Evolutionary conservation across 345 rosid genomes (phyloP).

Genomic region (Eucalyptus pauciflora): DNA sequence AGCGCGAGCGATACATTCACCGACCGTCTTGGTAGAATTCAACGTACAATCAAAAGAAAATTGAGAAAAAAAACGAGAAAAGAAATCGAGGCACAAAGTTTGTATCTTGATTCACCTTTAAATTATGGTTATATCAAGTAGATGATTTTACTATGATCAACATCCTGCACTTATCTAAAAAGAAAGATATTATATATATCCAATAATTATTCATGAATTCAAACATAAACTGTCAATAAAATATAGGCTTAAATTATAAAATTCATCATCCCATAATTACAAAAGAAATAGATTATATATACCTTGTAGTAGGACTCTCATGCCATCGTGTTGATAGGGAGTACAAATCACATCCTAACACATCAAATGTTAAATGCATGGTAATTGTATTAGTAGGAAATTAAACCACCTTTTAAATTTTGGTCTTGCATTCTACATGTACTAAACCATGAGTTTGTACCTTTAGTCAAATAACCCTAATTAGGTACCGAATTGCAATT

Average conservation of each 20-base stretch:
- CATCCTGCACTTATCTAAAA: fast-evolving
- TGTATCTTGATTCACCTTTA: fast-evolving
- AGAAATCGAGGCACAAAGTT: too few relatives aligned
- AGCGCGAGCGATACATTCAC: not conserved
- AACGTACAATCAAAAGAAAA: too few relatives aligned
- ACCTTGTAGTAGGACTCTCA: too few relatives aligned
- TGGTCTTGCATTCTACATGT: not conserved
- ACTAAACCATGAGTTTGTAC: not conserved
- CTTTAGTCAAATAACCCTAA: not conserved
- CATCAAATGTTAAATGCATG: not conserved
- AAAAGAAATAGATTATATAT: too few relatives aligned
- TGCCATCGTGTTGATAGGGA: fast-evolving
- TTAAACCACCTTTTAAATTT: not conserved
- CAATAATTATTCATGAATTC: too few relatives aligned
- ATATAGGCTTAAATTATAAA: too few relatives aligned
- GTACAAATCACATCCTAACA: too few relatives aligned
- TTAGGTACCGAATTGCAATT: not conserved
- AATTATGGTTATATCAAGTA: too few relatives aligned
- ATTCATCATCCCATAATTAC: too few relatives aligned
- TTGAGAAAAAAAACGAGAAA: too few relatives aligned
- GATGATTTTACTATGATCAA: fast-evolving
- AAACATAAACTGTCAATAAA: too few relatives aligned
- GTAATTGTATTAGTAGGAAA: not conserved
- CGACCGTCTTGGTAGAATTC: fast-evolving
- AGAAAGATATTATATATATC: fast-evolving